Conservation (phyloP, 2,329 filamentous ascomycete species). For the Colletotrichum sp. region DNA sequence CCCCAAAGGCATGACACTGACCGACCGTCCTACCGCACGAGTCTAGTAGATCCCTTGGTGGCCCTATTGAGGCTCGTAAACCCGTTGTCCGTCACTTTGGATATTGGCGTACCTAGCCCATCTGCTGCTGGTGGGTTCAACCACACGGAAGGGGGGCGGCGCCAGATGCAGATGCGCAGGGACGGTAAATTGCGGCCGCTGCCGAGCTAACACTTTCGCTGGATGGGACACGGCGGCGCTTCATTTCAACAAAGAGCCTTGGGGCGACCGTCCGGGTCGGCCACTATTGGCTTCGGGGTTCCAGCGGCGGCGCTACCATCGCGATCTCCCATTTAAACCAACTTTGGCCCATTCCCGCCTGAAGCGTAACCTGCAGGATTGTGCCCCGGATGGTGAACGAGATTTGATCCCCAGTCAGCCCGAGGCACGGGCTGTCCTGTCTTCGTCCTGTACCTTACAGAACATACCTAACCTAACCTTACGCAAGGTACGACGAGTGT, state of each 20-base stretch:
- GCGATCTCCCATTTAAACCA: not conserved
- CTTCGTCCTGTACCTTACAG: not conserved
- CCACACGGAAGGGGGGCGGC: not conserved
- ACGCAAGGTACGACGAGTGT: not conserved
- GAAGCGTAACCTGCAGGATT: conserved; percentile 1
- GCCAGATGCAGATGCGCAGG: conserved; percentile 8
- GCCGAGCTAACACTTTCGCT: conserved; percentile 16
- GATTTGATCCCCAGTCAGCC: not conserved
- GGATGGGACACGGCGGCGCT: not conserved
- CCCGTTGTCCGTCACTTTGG: not conserved
- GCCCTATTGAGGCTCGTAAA: not conserved
- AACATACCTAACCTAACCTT: not conserved
- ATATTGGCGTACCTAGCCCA: not conserved
- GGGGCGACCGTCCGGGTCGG: conserved; percentile 1
- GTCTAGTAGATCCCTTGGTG: not conserved
- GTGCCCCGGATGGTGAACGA: not conserved
- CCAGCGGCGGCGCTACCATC: conserved; percentile 18
- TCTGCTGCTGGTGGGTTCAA: not conserved
- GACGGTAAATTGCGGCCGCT: conserved; percentile 18
- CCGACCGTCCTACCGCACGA: not conserved
- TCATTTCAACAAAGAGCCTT: conserved; percentile 19
- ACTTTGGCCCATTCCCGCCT: conserved; percentile 1
- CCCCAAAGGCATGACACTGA: not conserved
- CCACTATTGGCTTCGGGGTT: conserved; percentile 17
- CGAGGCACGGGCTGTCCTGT: not conserved